These are phyloP conservation scores for Grosmannia penicillata DNA, from an alignment of 2,329 filamentous ascomycete genomes.

Conservation along the genomic window DNA sequence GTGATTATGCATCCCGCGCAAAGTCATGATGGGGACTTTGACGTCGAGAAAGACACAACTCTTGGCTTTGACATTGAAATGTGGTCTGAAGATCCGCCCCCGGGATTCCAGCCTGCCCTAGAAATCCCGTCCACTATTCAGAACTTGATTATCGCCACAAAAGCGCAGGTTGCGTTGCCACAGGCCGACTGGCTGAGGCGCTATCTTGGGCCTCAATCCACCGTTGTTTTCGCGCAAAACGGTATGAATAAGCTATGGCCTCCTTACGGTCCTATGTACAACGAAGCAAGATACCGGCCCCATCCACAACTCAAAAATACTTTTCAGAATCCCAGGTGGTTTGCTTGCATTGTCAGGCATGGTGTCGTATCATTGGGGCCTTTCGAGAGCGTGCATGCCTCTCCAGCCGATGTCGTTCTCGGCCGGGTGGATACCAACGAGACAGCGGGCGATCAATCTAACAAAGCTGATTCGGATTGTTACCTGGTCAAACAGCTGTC, in stretches of 20 bases:
- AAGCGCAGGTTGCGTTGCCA: conserved; percentile 52
- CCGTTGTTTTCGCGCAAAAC: conserved; percentile 75
- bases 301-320: neutral
- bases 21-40: conserved; percentile 10
- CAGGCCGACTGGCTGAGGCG: conserved; percentile 43
- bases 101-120: conserved; percentile 16
- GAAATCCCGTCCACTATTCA: conserved; percentile 34
- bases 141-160: conserved; percentile 67
- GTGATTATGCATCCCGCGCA: conserved; percentile 22
- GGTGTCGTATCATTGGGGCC: conserved; percentile 35
- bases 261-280: conserved; percentile 30
- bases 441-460: too few relatives aligned
- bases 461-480: neutral
- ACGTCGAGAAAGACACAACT: conserved; percentile 11
- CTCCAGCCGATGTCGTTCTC: conserved; percentile 30
- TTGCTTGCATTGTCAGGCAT: conserved; percentile 49
- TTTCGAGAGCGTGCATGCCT: conserved; percentile 38
- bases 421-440: conserved; percentile 23
- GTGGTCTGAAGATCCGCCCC: conserved; percentile 33
- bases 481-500: conserved; percentile 29
- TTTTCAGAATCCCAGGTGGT: conserved; percentile 45
- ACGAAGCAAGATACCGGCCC: conserved; percentile 21
- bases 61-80: conserved; percentile 35
- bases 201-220: conserved; percentile 49
- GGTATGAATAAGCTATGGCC: conserved; percentile 61